Base-by-base conservation (phyloP, 306 rosid genomes). In the Vicia villosa region DNA sequence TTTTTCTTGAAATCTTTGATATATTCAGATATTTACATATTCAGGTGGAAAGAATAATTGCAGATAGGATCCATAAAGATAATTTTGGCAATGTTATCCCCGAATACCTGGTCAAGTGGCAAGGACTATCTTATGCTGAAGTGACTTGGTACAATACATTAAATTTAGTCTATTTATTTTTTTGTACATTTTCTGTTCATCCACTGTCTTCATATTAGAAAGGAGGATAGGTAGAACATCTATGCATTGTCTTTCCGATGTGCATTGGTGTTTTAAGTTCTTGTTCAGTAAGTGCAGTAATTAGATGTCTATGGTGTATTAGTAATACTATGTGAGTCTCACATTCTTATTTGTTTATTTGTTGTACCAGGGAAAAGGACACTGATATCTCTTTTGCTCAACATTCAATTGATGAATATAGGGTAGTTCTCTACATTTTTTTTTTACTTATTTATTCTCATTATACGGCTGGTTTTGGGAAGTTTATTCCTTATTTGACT, bases 41-140 rank as follows among this genome's bases (percentile, higher is more conserved):
- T 62, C 83, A 94, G 97, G 99, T 86, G 74, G 99, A 95, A 86
- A 91, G 99, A 83, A 32, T 95, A 60, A 89, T 95, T 83, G 81
- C 99, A 15, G 96, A 91, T 77, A 86, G 96, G 69, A 86, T 95
- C 78, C 85, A 78, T 69, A 87, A 84, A 81, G 99, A 91, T 80
- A 82, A 72, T 70, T 80, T 91, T 68, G 91, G 83, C 49, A 79
- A 87, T 86, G 93, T 89, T 54, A 75, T 84, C 72, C 95, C 92
- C 4, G 99, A 95, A 73, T 95, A 89, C 80, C 87, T 95, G 73
- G 97, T 95, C 75, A 95, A 95, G 85, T 95, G 99, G 99, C 97
- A 91, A 69, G 99, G 99, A 72, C 78, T 95, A 74, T 95, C 99
- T 70, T 95, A 95, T 82, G 99, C 99, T 42, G 99, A 95, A 84